Percentiles rank a stretch among this genome's conserved stretches.
phyloP scores from a whole-genome alignment of 1,139 yeast genomes.

The Yamadazyma oceani region DNA sequence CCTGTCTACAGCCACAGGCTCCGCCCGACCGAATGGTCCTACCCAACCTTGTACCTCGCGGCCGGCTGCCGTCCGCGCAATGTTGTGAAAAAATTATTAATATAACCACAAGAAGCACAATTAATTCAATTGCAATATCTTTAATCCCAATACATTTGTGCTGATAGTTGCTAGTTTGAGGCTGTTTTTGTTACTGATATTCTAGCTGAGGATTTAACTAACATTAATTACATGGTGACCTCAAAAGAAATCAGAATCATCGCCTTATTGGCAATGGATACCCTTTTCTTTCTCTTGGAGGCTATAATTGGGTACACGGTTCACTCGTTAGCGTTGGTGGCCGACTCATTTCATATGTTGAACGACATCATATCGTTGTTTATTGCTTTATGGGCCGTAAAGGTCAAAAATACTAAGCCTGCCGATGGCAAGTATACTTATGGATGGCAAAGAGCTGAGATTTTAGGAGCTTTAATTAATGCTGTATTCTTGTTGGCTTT shows the following conservation, averaged over 20 bases:
- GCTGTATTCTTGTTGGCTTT: conserved; percentile 91
- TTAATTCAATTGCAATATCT: no score
- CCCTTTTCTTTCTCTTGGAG: conserved; percentile 81
- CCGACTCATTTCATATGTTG: conserved; percentile 97
- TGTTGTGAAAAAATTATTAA: no score
- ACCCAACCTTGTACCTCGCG: no score
- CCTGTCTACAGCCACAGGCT: no score
- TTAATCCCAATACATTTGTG: no score
- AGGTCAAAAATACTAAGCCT: conserved; percentile 76
- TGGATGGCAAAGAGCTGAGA: conserved; percentile 97
- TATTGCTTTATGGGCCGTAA: conserved; percentile 96
- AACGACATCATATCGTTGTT: conserved; percentile 88
- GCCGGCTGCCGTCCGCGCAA: no score
- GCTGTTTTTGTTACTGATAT: no score
- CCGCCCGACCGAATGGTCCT: no score
- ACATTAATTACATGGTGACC: conserved; percentile 24
- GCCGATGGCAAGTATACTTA: conserved; percentile 90
- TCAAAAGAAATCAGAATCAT: conserved; percentile 73
- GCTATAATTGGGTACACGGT: conserved; percentile 84
- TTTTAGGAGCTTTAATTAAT: conserved; percentile 87
- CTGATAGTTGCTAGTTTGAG: no score
- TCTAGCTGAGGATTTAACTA: no score
- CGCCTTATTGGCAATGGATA: conserved; percentile 72
- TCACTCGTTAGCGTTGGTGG: conserved; percentile 88
- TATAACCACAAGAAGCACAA: no score